Percentiles rank a stretch among this genome's conserved stretches.
Conservation (phyloP, 2,329 filamentous ascomycete species). For the Cadophora sp. region DNA sequence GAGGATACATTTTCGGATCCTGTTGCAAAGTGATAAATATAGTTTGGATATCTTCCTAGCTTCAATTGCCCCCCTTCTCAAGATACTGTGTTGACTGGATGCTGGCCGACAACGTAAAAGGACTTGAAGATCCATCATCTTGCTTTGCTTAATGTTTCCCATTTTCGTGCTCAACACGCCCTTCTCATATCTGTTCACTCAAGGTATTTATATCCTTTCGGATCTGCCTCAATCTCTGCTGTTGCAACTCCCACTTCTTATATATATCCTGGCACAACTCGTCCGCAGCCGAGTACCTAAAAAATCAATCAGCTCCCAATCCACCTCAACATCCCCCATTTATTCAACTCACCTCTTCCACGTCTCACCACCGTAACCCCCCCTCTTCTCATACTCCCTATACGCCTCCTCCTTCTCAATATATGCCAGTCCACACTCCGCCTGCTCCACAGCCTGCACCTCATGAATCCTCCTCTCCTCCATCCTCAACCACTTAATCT, state of each 20-base stretch:
- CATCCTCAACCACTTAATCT: constrained; percentile 38
- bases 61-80: no score
- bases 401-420: constrained; percentile 32
- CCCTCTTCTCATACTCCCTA: constrained; percentile 28
- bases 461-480: constrained; percentile 46
- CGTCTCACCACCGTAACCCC: constrained; percentile 27
- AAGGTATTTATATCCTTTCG: constrained; percentile 18
- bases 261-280: constrained; percentile 28
- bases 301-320: background rate
- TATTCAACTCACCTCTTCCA: constrained; percentile 27
- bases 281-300: constrained; percentile 28
- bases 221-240: constrained; percentile 17
- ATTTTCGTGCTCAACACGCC: background rate
- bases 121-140: no score
- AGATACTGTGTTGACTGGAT: no score
- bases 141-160: no score
- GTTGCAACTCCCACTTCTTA: constrained; percentile 16
- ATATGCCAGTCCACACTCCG: constrained; percentile 30
- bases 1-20: no score
- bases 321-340: background rate
- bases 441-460: constrained; percentile 24
- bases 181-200: constrained; percentile 16
- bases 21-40: no score
- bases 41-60: no score
- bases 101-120: no score